Conservation (phyloP, 345 rosid species). For the Eucalyptus marginata region DNA sequence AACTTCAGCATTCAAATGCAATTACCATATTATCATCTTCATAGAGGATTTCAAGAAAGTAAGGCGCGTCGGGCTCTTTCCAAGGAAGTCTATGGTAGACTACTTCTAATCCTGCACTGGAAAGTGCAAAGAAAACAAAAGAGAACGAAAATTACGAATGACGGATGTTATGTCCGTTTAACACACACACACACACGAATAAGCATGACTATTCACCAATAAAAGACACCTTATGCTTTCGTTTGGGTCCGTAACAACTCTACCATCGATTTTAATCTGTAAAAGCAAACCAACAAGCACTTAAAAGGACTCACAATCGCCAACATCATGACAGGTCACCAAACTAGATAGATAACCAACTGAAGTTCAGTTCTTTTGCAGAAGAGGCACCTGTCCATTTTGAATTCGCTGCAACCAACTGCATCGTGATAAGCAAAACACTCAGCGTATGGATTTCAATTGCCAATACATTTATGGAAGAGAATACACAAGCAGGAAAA, state of each 20-base stretch:
- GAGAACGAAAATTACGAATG: not conserved
- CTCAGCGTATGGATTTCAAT: not conserved
- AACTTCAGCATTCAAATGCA: not conserved
- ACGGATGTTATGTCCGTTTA: not conserved
- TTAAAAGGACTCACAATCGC: not conserved
- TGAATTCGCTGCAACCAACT: slow-evolving; percentile 87
- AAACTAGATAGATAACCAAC: not conserved
- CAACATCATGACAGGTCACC: not conserved
- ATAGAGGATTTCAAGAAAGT: slow-evolving; percentile 37
- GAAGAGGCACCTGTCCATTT: slow-evolving; percentile 57
- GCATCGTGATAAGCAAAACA: slow-evolving; percentile 1
- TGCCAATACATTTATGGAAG: not conserved
- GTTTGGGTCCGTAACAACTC: slow-evolving; percentile 42
- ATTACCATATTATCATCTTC: slow-evolving; percentile 74
- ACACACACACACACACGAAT: not conserved
- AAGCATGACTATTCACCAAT: not conserved
- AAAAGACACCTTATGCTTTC: slow-evolving; percentile 34
- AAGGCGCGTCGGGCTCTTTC: slow-evolving; percentile 74
- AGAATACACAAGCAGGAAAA: not conserved
- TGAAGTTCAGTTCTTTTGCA: not conserved
- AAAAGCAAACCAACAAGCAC: not conserved
- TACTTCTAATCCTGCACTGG: slow-evolving; percentile 49
- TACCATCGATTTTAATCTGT: slow-evolving; percentile 57
- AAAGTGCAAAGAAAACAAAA: not conserved
- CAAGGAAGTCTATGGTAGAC: slow-evolving; percentile 82